These are phyloP conservation scores for Puccinia novopanici DNA, from an alignment of 1,284 basidiomycete genomes.

Conservation along the genomic window DNA sequence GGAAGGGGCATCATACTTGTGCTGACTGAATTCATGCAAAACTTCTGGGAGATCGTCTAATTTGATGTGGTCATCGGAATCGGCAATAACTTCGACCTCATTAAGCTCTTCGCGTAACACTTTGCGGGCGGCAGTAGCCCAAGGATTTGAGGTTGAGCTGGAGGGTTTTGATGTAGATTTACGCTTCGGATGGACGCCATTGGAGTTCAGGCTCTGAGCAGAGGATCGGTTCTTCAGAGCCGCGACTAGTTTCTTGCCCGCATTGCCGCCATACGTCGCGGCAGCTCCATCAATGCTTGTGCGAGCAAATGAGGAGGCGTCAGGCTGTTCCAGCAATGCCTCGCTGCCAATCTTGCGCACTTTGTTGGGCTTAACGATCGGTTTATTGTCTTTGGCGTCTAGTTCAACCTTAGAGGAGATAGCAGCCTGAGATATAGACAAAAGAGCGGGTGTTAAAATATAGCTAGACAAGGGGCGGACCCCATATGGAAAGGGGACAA, in stretches of 20 bases:
- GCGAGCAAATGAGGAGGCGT: slow-evolving; percentile 16
- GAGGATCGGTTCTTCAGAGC: slow-evolving; percentile 22
- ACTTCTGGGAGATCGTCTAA: not conserved
- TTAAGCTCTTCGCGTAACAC: slow-evolving; percentile 18
- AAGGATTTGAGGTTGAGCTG: slow-evolving; percentile 21
- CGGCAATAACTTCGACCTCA: slow-evolving; percentile 26
- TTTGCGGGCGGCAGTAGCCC: slow-evolving; percentile 7
- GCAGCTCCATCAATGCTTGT: slow-evolving; percentile 25
- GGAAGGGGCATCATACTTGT: not conserved
- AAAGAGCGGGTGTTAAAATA: not conserved
- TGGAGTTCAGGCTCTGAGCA: slow-evolving; percentile 22
- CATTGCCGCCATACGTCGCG: slow-evolving; percentile 49
- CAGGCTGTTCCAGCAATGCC: slow-evolving; percentile 14
- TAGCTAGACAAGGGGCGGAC: too few species aligned
- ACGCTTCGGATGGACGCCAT: slow-evolving; percentile 6
- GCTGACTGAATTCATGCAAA: not conserved
- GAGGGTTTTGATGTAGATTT: slow-evolving; percentile 22
- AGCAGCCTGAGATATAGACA: not conserved
- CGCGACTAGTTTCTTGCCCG: slow-evolving; percentile 42
- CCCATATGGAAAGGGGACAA: not conserved
- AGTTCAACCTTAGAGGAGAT: slow-evolving; percentile 29
- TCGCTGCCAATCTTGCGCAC: slow-evolving; percentile 35
- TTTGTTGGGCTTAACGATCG: slow-evolving; percentile 7
- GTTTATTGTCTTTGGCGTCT: slow-evolving; percentile 29
- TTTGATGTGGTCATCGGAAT: slow-evolving; percentile 26